Percentiles rank a stretch among this genome's conserved stretches.
phyloP scores from a whole-genome alignment of 2,329 filamentous ascomycete genomes.

The Aureobasidium melanogenum region DNA sequence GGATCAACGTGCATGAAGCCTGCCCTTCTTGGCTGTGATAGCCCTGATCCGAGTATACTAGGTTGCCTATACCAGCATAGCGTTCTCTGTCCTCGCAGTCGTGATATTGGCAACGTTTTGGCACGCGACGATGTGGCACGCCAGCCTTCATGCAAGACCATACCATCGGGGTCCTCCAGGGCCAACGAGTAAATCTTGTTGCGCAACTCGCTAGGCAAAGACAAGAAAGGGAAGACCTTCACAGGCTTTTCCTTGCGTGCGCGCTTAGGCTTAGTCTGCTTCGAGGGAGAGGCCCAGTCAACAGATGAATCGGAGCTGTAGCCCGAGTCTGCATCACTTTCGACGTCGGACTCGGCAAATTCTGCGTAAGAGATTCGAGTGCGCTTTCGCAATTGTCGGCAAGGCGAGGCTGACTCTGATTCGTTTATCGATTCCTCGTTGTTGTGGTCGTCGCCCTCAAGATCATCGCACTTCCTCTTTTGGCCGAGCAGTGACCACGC shows the following conservation, averaged over 20 bases:
- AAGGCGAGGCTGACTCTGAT: not conserved
- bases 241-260: not conserved
- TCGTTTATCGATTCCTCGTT: not conserved
- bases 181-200: constrained; percentile 14
- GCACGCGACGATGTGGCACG: not conserved
- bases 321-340: not conserved
- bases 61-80: not conserved
- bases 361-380: not conserved
- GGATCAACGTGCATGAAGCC: not conserved
- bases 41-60: not conserved
- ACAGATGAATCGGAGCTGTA: not conserved
- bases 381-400: not conserved
- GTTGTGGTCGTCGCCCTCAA: not conserved
- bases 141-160: not conserved
- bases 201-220: constrained; percentile 13
- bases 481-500: not conserved
- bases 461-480: not conserved
- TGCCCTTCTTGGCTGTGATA: not conserved
- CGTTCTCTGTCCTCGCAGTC: not conserved
- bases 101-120: not conserved
- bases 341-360: not conserved
- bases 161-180: not conserved
- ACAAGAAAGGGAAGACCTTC: not conserved
- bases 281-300: not conserved
- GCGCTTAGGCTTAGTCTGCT: not conserved